These are phyloP conservation scores for Zymoseptoria ardabiliae DNA, from an alignment of 2,329 filamentous ascomycete species.

Conservation along the genomic window DNA sequence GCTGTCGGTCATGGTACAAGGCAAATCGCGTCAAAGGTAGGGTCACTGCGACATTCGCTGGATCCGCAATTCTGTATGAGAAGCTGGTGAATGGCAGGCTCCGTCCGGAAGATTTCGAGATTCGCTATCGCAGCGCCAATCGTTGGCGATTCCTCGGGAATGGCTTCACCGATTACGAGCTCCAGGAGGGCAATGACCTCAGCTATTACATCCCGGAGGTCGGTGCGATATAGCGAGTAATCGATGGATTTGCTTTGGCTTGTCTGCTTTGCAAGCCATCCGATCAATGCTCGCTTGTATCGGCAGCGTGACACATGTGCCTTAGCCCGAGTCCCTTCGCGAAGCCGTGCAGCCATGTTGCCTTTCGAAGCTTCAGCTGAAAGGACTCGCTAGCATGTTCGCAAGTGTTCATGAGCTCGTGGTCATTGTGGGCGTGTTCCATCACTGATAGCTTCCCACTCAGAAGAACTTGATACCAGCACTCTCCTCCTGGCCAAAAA, in stretches of 20 bases:
- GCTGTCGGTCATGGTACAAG: constrained; percentile 20
- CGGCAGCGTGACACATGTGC: too few species aligned
- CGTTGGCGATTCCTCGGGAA: constrained; percentile 42
- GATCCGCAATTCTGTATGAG: constrained; percentile 21
- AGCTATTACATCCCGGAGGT: constrained; percentile 8
- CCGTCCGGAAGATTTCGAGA: constrained; percentile 42
- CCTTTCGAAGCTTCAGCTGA: not conserved
- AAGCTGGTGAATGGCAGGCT: constrained; percentile 29
- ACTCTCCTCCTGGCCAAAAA: constrained; percentile 83
- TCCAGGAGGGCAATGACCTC: constrained; percentile 7
- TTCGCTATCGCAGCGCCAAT: constrained; percentile 39
- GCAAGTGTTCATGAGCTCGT: not conserved
- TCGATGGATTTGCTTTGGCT: not conserved
- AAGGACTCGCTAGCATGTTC: not conserved
- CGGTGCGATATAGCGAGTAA: not conserved
- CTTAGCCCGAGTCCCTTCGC: too few species aligned
- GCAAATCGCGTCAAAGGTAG: constrained; percentile 16
- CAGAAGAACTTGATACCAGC: constrained; percentile 96
- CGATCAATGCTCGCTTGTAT: too few species aligned
- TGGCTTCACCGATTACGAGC: constrained; percentile 24
- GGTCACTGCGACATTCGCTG: constrained; percentile 19
- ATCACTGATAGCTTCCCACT: constrained; percentile 21
- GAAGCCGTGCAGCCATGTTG: not conserved
- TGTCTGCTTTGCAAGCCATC: too few species aligned
- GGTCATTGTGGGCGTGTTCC: not conserved